Conservation (phyloP, 345 rosid species). For the Iberis pinnata region DNA sequence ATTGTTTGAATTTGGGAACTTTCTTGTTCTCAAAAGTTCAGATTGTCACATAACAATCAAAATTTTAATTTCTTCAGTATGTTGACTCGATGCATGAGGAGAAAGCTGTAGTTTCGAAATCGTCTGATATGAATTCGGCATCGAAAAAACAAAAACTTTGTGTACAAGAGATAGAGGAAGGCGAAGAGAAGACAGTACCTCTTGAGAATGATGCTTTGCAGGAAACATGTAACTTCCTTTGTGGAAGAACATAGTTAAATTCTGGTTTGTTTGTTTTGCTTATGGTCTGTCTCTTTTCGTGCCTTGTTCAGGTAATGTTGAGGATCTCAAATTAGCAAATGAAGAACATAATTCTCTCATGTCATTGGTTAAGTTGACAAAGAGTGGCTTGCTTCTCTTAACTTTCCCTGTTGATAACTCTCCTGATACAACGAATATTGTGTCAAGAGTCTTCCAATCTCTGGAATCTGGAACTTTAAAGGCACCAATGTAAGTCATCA, state of each 20-base stretch:
- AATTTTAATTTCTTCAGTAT: too few relatives aligned
- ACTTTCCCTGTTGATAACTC: constrained; percentile 43
- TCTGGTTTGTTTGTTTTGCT: constrained; percentile 9
- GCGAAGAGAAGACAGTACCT: constrained; percentile 3
- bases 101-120: constrained; percentile 21
- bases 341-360: constrained; percentile 38
- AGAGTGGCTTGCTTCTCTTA: constrained; percentile 78
- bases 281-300: neutral
- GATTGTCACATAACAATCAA: too few relatives aligned
- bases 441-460: constrained; percentile 44
- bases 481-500: constrained; percentile 55
- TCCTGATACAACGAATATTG: constrained; percentile 35
- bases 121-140: constrained; percentile 26
- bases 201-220: constrained; percentile 19
- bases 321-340: constrained; percentile 13
- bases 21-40: too few relatives aligned
- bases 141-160: constrained; percentile 51
- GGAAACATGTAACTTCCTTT: constrained; percentile 36
- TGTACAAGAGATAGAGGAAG: constrained; percentile 26
- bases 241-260: neutral
- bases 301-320: constrained; percentile 31
- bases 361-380: constrained; percentile 79
- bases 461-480: constrained; percentile 53
- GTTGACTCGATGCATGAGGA: too few relatives aligned
- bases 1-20: too few relatives aligned